A percentile compares a stretch with the other conserved stretches of the same genome.
Conservation (phyloP, 1,284 basidiomycete species). For the Apiotrichum porosum region DNA sequence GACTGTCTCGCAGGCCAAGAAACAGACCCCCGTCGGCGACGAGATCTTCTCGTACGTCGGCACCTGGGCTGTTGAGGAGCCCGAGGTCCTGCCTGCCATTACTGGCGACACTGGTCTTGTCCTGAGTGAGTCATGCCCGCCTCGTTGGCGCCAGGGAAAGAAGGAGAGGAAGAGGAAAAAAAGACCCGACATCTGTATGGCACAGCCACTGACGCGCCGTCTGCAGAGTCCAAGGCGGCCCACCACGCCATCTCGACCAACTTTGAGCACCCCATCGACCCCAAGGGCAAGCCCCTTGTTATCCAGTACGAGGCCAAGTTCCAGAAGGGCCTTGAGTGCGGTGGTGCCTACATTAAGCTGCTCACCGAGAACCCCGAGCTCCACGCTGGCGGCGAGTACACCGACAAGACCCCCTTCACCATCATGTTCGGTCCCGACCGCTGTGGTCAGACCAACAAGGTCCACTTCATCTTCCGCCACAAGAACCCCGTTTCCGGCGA, state of each 20-base stretch:
- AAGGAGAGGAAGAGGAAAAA: no score
- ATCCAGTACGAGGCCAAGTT: slow-evolving; percentile 99
- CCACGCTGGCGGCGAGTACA: slow-evolving; percentile 89
- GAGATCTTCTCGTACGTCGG: slow-evolving; percentile 82
- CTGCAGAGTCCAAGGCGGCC: slow-evolving; percentile 50
- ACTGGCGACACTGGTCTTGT: slow-evolving; percentile 83
- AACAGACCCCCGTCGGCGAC: slow-evolving; percentile 88
- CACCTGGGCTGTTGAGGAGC: slow-evolving; percentile 93
- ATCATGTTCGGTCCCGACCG: slow-evolving; percentile 84
- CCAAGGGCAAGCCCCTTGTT: slow-evolving; percentile 82
- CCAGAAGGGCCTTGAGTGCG: slow-evolving; percentile 98
- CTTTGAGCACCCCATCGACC: slow-evolving; percentile 68
- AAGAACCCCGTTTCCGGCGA: slow-evolving; percentile 85
- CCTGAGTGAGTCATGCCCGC: slow-evolving; percentile 60
- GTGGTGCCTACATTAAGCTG: slow-evolving; percentile 98
- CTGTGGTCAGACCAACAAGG: slow-evolving; percentile 54
- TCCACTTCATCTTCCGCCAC: slow-evolving; percentile 98
- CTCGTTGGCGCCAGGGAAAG: no score
- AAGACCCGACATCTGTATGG: no score
- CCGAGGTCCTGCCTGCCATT: slow-evolving; percentile 63
- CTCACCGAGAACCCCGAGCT: slow-evolving; percentile 71
- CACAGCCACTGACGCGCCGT: slow-evolving; percentile 10
- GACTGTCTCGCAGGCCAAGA: slow-evolving; percentile 94
- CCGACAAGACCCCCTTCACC: slow-evolving; percentile 95
- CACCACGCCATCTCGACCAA: slow-evolving; percentile 92